Percentiles rank a stretch among this genome's conserved stretches.
phyloP scores from a whole-genome alignment of 176 grass and related monocot species.

The Eremochloa ophiuroides region DNA sequence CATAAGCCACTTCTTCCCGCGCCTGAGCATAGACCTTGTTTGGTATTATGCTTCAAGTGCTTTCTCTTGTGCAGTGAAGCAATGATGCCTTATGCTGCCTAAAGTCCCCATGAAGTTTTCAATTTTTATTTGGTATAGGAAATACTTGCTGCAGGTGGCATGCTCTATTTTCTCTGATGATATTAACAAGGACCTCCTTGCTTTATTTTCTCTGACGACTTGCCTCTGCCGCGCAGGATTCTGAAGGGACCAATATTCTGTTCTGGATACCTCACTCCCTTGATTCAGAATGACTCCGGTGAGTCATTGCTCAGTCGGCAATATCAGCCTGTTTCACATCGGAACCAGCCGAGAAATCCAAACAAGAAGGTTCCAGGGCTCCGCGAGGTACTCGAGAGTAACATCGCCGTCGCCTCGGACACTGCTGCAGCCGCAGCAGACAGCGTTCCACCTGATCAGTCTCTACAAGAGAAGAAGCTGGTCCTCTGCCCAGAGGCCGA shows the following conservation, averaged over 20 bases:
- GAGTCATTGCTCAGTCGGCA: constrained; percentile 68
- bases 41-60: not conserved
- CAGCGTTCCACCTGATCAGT: constrained; percentile 52
- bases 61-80: not conserved
- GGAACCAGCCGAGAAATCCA: constrained; percentile 43
- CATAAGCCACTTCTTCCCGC: not conserved
- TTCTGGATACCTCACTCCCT: not conserved
- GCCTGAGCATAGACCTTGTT: not conserved
- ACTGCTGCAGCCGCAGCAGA: constrained; percentile 49
- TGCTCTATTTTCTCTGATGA: not conserved
- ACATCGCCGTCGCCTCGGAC: constrained; percentile 11
- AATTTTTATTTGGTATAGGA: not conserved
- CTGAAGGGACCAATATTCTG: constrained; percentile 24
- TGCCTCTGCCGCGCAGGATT: constrained; percentile 8
- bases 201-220: not conserved
- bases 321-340: constrained; percentile 67
- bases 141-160: not conserved
- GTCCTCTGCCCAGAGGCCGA: constrained; percentile 27
- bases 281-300: constrained; percentile 68
- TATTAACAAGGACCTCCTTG: not conserved
- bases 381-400: constrained; percentile 38
- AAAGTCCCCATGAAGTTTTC: not conserved
- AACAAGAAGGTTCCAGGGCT: constrained; percentile 45
- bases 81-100: not conserved
- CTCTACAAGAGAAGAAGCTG: constrained; percentile 46